A percentile compares a stretch with the other conserved stretches of the same genome.
phyloP scores from a whole-genome alignment of 2,329 filamentous ascomycete species.

The Zymoseptoria crescenta region DNA sequence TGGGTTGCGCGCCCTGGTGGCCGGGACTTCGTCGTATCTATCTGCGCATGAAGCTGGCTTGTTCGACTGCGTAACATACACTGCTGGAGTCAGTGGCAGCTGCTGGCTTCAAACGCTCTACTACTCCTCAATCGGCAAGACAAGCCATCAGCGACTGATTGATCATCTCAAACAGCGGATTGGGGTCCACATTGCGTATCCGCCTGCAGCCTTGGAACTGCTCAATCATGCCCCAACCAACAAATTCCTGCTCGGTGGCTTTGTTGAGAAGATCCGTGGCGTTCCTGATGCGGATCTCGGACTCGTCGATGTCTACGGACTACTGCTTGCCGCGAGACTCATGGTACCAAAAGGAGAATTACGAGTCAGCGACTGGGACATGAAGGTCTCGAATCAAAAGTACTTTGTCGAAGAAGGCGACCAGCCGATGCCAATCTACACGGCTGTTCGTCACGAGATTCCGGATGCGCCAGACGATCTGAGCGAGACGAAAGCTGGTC shows the following conservation, averaged over 20 bases:
- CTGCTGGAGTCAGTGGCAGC: slow-evolving; percentile 87
- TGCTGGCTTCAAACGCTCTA: slow-evolving; percentile 92
- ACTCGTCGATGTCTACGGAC: slow-evolving; percentile 85
- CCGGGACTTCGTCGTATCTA: slow-evolving; percentile 78
- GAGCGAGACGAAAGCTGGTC: slow-evolving; percentile 26
- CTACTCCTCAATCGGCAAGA: slow-evolving; percentile 67
- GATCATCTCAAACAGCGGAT: slow-evolving; percentile 81
- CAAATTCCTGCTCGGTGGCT: slow-evolving; percentile 77
- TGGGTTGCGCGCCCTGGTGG: slow-evolving; percentile 80
- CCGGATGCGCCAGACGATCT: slow-evolving; percentile 49
- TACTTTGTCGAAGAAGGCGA: slow-evolving; percentile 67
- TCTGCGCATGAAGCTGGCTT: slow-evolving; percentile 79
- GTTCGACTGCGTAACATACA: slow-evolving; percentile 92
- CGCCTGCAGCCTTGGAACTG: slow-evolving; percentile 71
- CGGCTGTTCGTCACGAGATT: slow-evolving; percentile 91
- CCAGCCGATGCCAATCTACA: slow-evolving; percentile 88
- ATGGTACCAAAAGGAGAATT: slow-evolving; percentile 81
- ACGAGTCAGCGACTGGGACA: slow-evolving; percentile 65
- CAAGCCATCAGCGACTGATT: slow-evolving; percentile 61
- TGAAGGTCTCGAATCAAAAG: slow-evolving; percentile 85
- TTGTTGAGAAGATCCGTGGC: slow-evolving; percentile 86
- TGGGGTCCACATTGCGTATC: slow-evolving; percentile 85
- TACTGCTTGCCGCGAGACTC: slow-evolving; percentile 74
- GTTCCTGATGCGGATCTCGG: slow-evolving; percentile 75
- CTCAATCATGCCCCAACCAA: slow-evolving; percentile 86